These are phyloP conservation scores for Erythrophleum fordii DNA, from an alignment of 306 rosid genomes.

Conservation along the genomic window DNA sequence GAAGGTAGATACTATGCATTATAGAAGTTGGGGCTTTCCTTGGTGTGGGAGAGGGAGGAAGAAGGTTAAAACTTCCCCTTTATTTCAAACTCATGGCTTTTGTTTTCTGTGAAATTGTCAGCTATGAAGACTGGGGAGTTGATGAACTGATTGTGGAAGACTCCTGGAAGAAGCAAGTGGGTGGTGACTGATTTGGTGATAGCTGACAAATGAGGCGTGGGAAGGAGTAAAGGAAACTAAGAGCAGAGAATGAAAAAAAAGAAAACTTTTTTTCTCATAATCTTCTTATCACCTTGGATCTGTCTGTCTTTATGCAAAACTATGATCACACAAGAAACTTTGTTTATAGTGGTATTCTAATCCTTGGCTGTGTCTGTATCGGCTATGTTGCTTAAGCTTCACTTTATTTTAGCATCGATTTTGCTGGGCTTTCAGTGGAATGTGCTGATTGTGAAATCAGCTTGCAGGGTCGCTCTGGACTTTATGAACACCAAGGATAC, in stretches of 20 bases:
- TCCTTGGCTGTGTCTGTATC: not conserved
- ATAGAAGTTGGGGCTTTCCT: not conserved
- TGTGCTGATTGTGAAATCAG: not conserved
- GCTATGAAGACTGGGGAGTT: conserved; percentile 98
- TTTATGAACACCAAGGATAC: too few relatives aligned
- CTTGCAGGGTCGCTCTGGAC: too few relatives aligned
- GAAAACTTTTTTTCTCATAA: not conserved
- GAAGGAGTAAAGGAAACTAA: conserved; percentile 2
- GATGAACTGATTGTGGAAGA: conserved; percentile 97
- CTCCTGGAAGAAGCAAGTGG: conserved; percentile 99
- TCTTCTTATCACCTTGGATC: not conserved
- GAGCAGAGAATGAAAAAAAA: not conserved
- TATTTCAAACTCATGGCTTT: conserved; percentile 22
- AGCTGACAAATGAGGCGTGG: not conserved
- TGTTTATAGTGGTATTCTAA: not conserved
- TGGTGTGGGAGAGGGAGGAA: not conserved
- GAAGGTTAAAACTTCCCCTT: not conserved
- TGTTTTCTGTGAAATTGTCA: conserved; percentile 38
- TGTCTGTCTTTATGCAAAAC: not conserved
- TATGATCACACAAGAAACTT: not conserved
- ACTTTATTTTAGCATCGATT: not conserved
- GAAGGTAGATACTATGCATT: conserved; percentile 59
- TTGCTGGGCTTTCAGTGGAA: not conserved
- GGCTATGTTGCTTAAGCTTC: not conserved
- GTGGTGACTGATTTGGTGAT: conserved; percentile 64